Percentiles rank a stretch among this genome's conserved stretches.
phyloP scores from a whole-genome alignment of 2,329 filamentous ascomycete genomes.

The Paraphoma sp. region DNA sequence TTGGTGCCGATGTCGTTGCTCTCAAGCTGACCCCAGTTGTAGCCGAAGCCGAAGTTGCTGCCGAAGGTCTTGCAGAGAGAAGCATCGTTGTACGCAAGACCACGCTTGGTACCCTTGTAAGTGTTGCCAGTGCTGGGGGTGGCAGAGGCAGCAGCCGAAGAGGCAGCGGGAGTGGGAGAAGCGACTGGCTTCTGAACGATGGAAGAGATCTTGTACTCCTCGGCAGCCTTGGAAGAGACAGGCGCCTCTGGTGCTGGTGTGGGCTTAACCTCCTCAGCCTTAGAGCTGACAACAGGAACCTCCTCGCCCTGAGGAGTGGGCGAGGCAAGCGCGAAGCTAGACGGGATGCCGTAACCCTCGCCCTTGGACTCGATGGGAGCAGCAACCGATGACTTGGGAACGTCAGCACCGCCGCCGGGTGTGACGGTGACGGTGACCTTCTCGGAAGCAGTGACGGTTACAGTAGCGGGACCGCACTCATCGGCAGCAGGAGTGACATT shows the following conservation, averaged over 20 bases:
- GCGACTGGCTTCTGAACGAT: constrained; percentile 14
- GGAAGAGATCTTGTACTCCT: constrained; percentile 17
- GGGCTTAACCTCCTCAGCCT: constrained; percentile 2
- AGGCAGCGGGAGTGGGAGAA: constrained; percentile 8
- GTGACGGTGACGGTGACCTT: constrained; percentile 52
- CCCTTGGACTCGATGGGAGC: constrained; percentile 12
- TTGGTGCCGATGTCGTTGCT: constrained; percentile 55
- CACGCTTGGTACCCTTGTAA: constrained; percentile 63
- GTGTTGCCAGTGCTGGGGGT: constrained; percentile 27
- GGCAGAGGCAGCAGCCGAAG: constrained; percentile 19
- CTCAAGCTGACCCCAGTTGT: constrained; percentile 68
- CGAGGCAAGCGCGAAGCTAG: constrained; percentile 17
- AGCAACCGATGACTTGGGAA: constrained; percentile 20
- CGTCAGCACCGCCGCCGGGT: constrained; percentile 25
- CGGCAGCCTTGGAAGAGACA: constrained; percentile 1
- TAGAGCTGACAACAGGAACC: constrained; percentile 6
- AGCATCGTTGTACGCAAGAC: constrained; percentile 71
- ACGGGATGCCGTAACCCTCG: constrained; percentile 13
- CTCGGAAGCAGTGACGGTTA: constrained; percentile 50
- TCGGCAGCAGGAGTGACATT: constrained; percentile 25
- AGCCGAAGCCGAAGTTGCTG: constrained; percentile 64
- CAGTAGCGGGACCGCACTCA: constrained; percentile 36
- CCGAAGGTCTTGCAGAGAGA: constrained; percentile 61
- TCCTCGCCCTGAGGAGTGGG: constrained; percentile 8
- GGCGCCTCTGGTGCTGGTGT: background rate